Evolutionary conservation across 169 alveolate genomes (phyloP).

Genomic region (Eimeria zaria): DNA sequence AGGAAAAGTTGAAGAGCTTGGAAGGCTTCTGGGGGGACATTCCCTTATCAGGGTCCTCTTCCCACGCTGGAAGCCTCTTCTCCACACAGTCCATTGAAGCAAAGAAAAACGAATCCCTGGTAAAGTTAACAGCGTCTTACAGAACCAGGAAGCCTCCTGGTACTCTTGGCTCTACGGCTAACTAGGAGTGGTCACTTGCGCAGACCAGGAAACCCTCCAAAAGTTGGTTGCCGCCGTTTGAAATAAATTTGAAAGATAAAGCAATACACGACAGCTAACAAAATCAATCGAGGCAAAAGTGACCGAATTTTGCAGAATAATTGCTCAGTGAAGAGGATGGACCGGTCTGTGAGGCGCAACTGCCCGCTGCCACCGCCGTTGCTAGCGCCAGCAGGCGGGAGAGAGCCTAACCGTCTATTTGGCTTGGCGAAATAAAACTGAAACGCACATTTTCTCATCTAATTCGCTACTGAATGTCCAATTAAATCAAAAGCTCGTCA

Average conservation of each 20-base stretch:
- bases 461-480: background rate
- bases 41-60: background rate
- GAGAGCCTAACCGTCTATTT: background rate
- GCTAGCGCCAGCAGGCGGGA: background rate
- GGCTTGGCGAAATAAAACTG: background rate
- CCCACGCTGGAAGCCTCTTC: slow-evolving; percentile 13
- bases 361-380: background rate
- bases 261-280: background rate
- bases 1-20: background rate
- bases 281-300: background rate
- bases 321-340: background rate
- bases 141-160: background rate
- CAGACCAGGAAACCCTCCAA: background rate
- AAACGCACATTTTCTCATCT: background rate
- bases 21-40: background rate
- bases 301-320: background rate
- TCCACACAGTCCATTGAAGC: background rate
- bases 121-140: background rate
- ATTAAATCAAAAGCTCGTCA: background rate
- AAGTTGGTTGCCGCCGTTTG: background rate
- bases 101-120: background rate
- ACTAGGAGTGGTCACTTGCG: slow-evolving; percentile 2
- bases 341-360: background rate
- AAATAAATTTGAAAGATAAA: background rate
- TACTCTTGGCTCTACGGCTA: background rate